Conservation (phyloP, 169 alveolate genomes). For the Gregarina niphandrodes region DNA sequence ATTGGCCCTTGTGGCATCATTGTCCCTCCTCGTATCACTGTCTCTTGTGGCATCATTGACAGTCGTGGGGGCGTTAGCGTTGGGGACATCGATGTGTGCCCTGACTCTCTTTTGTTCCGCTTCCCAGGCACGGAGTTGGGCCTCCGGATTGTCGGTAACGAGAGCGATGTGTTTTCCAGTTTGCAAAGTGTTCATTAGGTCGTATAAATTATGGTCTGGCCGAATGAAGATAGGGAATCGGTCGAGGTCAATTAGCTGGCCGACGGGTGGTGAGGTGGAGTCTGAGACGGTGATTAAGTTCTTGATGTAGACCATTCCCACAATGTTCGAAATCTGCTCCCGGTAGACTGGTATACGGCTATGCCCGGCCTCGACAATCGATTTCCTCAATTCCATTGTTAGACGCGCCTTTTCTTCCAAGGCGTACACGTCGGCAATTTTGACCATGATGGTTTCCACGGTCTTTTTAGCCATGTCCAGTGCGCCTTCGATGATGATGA, state of each 20-base stretch:
- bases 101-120: no score
- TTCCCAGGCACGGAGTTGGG: conserved; percentile 9
- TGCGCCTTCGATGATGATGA: conserved; percentile 12
- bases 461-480: conserved; percentile 16
- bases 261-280: no score
- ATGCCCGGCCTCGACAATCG: conserved; percentile 5
- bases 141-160: conserved; percentile 6
- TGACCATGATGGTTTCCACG: conserved; percentile 10
- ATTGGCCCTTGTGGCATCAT: no score
- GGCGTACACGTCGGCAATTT: conserved; percentile 6
- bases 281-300: conserved; percentile 4
- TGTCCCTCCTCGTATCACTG: no score
- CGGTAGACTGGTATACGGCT: conserved; percentile 9
- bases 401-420: conserved; percentile 4
- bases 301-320: conserved; percentile 9
- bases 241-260: no score
- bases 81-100: no score
- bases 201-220: conserved; percentile 6
- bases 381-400: conserved; percentile 3
- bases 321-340: conserved; percentile 4
- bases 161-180: conserved; percentile 9
- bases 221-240: conserved; percentile 7
- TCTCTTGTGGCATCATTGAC: no score
- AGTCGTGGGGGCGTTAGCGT: no score
- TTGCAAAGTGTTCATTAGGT: conserved; percentile 4